Conservation (phyloP, 2,329 filamentous ascomycete species). For the Xylariales sp. region DNA sequence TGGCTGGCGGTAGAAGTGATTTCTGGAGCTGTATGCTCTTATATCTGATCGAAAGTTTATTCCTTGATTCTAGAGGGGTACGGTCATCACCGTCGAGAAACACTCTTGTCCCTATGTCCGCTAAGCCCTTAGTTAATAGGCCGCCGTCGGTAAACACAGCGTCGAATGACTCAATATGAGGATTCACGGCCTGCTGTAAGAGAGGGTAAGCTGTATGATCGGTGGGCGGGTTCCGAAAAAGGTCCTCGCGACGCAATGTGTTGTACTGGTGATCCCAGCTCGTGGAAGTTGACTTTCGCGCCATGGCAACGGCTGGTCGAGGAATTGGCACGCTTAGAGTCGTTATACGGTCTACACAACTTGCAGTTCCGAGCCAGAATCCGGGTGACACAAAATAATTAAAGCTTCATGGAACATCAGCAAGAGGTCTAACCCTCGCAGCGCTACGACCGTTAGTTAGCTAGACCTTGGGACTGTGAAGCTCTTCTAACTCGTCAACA, state of each 20-base stretch:
- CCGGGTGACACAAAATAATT: not conserved
- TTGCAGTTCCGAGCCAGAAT: not conserved
- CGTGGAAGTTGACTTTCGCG: constrained; percentile 69
- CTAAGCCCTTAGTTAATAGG: constrained; percentile 77
- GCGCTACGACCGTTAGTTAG: not conserved
- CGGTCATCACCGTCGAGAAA: constrained; percentile 85
- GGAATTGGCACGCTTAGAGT: constrained; percentile 3
- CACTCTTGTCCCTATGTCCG: constrained; percentile 89
- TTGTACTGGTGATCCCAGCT: constrained; percentile 89
- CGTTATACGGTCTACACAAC: not conserved
- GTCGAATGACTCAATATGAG: constrained; percentile 97
- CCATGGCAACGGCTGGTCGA: constrained; percentile 57
- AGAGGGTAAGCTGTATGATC: constrained; percentile 90
- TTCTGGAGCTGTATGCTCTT: constrained; percentile 87
- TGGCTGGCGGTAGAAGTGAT: constrained; percentile 79
- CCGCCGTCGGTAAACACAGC: constrained; percentile 81
- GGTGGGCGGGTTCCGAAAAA: constrained; percentile 88
- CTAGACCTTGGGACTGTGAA: constrained; percentile 14
- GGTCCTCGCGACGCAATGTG: constrained; percentile 84
- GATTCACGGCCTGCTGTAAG: constrained; percentile 85
- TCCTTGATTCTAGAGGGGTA: constrained; percentile 69
- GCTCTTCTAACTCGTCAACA: constrained; percentile 26
- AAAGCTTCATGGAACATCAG: not conserved
- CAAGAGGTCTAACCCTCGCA: constrained; percentile 9
- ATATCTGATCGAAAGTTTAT: constrained; percentile 81